phyloP scores from a whole-genome alignment of 306 rosid species.

The Lotus japonicus region DNA sequence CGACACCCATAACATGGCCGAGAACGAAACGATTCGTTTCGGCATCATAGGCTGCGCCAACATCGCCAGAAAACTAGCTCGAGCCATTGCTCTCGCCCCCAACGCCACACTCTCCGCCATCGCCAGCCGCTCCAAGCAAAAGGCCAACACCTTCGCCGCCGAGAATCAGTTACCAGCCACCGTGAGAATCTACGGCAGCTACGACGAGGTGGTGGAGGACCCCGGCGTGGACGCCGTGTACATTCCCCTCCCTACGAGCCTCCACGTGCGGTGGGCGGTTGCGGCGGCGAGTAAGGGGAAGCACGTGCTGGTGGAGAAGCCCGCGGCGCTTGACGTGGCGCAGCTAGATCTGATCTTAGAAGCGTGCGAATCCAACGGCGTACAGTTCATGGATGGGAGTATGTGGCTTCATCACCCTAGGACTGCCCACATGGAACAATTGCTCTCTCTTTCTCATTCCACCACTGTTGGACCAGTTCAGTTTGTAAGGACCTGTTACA shows the following conservation, averaged over 20 bases:
- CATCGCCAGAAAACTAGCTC: constrained; percentile 64
- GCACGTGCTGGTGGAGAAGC: constrained; percentile 74
- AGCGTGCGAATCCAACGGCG: constrained; percentile 60
- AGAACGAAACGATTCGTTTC: constrained; percentile 36
- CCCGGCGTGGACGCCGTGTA: constrained; percentile 68
- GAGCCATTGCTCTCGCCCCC: constrained; percentile 65
- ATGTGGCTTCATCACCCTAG: constrained; percentile 94
- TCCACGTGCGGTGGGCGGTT: constrained; percentile 64
- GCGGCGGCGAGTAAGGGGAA: constrained; percentile 67
- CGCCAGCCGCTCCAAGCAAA: constrained; percentile 59
- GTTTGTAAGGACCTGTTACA: constrained; percentile 30
- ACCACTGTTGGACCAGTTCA: constrained; percentile 30
- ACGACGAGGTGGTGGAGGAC: constrained; percentile 54
- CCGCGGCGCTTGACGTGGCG: constrained; percentile 49
- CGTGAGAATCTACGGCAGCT: constrained; percentile 54
- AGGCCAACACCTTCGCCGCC: constrained; percentile 52
- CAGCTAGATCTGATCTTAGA: constrained; percentile 60
- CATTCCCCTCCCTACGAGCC: constrained; percentile 62
- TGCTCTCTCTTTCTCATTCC: constrained; percentile 36
- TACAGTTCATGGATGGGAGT: constrained; percentile 75
- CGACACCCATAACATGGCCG: constrained; percentile 13
- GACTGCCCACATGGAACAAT: constrained; percentile 45
- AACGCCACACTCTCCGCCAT: constrained; percentile 52
- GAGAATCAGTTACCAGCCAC: constrained; percentile 17
- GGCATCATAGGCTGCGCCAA: constrained; percentile 67